A percentile compares a stretch with the other conserved stretches of the same genome.
Conservation (phyloP, 2,329 filamentous ascomycete species). For the Neofusicoccum sp. region DNA sequence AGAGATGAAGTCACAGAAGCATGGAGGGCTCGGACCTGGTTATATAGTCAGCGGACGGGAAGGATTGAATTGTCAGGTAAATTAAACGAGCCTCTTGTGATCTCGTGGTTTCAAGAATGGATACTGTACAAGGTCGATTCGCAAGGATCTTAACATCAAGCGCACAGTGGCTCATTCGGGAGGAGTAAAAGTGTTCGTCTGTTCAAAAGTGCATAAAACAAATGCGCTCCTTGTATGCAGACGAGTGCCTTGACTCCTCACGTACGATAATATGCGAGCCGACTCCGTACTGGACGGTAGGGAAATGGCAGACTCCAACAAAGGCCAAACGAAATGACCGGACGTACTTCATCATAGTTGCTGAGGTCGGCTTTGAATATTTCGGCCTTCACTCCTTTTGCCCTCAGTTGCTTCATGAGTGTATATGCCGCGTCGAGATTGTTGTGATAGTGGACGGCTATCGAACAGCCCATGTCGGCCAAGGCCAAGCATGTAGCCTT, state of each 20-base stretch:
- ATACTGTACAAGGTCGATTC: no score
- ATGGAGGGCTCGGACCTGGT: constrained; percentile 37
- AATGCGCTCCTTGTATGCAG: no score
- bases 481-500: constrained; percentile 45
- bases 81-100: not conserved
- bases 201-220: no score
- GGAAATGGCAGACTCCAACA: not conserved
- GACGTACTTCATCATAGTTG: constrained; percentile 39
- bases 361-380: constrained; percentile 42
- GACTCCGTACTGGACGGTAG: no score
- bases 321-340: not conserved
- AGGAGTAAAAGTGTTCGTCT: no score
- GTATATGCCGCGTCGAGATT: constrained; percentile 33
- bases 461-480: constrained; percentile 44
- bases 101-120: not conserved
- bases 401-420: constrained; percentile 35
- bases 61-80: not conserved
- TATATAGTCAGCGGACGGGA: not conserved
- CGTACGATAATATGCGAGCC: no score
- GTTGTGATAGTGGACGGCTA: constrained; percentile 49
- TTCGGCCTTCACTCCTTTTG: constrained; percentile 34
- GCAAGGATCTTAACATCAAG: no score
- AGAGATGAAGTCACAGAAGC: constrained; percentile 34
- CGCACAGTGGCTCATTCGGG: no score
- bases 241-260: no score